These are phyloP conservation scores for Pyracantha coccinea DNA, from an alignment of 331 rosid genomes.

Conservation along the genomic window DNA sequence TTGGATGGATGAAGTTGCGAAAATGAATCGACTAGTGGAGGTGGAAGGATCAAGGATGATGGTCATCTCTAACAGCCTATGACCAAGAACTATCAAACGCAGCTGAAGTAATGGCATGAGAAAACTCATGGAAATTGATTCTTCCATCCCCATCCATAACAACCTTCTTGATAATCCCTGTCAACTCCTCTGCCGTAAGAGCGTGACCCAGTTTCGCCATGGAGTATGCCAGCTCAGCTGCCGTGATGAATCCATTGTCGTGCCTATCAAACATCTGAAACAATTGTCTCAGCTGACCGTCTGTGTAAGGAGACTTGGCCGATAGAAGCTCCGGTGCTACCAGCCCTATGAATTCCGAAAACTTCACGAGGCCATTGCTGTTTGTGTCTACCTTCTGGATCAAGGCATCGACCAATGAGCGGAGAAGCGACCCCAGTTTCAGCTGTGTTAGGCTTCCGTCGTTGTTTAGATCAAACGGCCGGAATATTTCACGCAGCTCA, in stretches of 20 bases:
- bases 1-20: too few species aligned
- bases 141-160: constrained; percentile 77
- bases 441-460: constrained; percentile 82
- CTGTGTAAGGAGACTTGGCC: constrained; percentile 70
- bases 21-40: neutral
- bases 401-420: constrained; percentile 69
- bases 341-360: constrained; percentile 60
- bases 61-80: neutral
- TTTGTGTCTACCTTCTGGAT: constrained; percentile 67
- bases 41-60: neutral
- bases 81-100: constrained; percentile 87
- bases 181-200: constrained; percentile 66
- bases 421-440: constrained; percentile 66
- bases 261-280: constrained; percentile 73
- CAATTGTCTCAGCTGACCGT: constrained; percentile 53
- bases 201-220: constrained; percentile 88
- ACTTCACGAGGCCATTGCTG: constrained; percentile 68
- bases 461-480: constrained; percentile 70
- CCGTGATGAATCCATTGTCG: constrained; percentile 77
- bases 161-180: constrained; percentile 83
- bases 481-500: constrained; percentile 69
- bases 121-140: constrained; percentile 63
- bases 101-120: constrained; percentile 68
- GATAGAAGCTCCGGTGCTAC: constrained; percentile 71
- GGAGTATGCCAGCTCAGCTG: constrained; percentile 86